Percentiles rank a stretch among this genome's conserved stretches.
Conservation (phyloP, 306 rosid genomes). For the Leucaena leucocephala region DNA sequence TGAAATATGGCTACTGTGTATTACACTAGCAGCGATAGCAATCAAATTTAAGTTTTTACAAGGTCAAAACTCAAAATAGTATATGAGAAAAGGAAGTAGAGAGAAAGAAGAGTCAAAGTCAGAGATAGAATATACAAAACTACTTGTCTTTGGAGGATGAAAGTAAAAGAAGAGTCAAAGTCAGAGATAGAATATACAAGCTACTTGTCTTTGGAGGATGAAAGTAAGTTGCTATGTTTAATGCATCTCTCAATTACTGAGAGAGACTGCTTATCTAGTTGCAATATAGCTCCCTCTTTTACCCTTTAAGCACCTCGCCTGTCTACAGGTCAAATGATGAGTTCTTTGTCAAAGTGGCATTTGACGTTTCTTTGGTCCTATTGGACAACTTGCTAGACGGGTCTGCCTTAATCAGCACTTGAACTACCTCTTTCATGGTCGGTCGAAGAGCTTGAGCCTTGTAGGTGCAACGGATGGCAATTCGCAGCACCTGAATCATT, state of each 20-base stretch:
- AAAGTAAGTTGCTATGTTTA: conserved; percentile 36
- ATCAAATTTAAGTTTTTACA: conserved; percentile 39
- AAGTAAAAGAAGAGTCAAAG: conserved; percentile 28
- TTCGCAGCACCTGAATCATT: conserved; percentile 69
- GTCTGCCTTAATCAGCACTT: conserved; percentile 68
- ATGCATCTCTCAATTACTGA: conserved; percentile 38
- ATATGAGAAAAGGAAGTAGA: conserved; percentile 15
- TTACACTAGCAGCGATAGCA: conserved; percentile 36
- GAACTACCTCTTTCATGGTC: conserved; percentile 94
- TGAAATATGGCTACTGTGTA: conserved; percentile 32
- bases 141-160: conserved; percentile 44
- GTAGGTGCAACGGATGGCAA: conserved; percentile 89
- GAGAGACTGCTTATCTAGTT: conserved; percentile 41
- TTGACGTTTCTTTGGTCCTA: conserved; percentile 58
- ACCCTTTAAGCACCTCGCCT: conserved; percentile 30
- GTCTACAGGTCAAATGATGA: conserved; percentile 44
- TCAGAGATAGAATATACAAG: conserved; percentile 52
- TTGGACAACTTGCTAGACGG: conserved; percentile 66
- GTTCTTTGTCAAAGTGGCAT: conserved; percentile 47
- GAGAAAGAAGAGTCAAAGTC: conserved; percentile 22
- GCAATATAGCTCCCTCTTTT: conserved; percentile 29
- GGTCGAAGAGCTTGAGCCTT: conserved; percentile 84
- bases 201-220: conserved; percentile 44
- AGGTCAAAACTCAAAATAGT: conserved; percentile 33
- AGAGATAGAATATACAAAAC: conserved; percentile 54